A percentile compares a stretch with the other conserved stretches of the same genome.
Evolutionary conservation across 805 yeast species (phyloP).

Genomic region (Metschnikowia proteae): DNA sequence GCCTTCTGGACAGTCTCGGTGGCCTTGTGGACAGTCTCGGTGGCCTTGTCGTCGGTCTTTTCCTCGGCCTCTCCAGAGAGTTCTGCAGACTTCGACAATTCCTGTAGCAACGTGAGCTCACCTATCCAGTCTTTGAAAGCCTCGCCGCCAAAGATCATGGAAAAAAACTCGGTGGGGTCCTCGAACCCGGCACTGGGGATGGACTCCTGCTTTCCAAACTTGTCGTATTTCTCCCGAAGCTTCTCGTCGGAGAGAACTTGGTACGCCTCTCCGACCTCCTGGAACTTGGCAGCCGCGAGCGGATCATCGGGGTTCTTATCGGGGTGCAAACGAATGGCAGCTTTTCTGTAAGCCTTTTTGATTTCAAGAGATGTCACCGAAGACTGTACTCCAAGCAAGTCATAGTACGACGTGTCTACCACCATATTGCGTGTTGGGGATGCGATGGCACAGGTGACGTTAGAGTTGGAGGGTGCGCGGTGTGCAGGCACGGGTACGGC

Average conservation of each 20-base stretch:
- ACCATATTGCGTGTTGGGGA: conserved; percentile 28
- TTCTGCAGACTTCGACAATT: conserved; percentile 41
- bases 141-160: conserved; percentile 82
- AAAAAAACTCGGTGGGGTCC: conserved; percentile 61
- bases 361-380: conserved; percentile 42
- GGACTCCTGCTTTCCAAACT: conserved; percentile 69
- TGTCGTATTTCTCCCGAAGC: conserved; percentile 65
- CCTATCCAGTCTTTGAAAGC: conserved; percentile 64
- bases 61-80: conserved; percentile 32
- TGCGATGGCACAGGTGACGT: not conserved
- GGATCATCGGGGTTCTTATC: conserved; percentile 47
- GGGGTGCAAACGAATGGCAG: conserved; percentile 79
- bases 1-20: not conserved
- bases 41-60: not conserved
- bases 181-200: conserved; percentile 70
- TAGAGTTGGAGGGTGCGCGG: not conserved
- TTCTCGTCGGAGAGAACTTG: conserved; percentile 68
- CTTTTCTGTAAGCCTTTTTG: conserved; percentile 58
- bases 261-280: conserved; percentile 63
- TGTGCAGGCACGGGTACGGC: not conserved
- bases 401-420: conserved; percentile 44
- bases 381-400: conserved; percentile 31
- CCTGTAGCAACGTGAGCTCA: conserved; percentile 46
- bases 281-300: conserved; percentile 41
- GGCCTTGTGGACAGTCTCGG: not conserved